Base-by-base conservation (phyloP, 75 land plant genomes). In the Larix kaempferi region DNA sequence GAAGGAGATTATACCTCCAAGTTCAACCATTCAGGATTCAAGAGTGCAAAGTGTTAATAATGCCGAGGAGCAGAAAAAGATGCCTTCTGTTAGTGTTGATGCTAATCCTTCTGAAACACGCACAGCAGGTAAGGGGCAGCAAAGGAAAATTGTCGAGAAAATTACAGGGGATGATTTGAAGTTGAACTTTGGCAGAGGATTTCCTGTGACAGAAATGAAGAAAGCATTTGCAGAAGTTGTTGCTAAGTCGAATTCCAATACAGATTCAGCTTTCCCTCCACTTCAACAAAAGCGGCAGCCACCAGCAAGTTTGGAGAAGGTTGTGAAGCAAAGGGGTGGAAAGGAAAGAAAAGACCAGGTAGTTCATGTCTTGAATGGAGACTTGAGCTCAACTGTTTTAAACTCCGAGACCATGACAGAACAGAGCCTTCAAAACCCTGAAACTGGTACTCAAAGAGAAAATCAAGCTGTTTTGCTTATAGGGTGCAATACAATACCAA, bases 181-280 rank as follows among this genome's bases (percentile, higher is more conserved):
- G 27, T 80, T 84, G 67, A 83, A 63, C 52, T 82, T 77, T 84
- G 86, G 87, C 64, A 84, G 71, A 77, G 89, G 84, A 29, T 76
- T 89, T 60, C 86, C 91, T 10, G 78, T 80, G 62, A 77, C 82
- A 66, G 78, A 85, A 58, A 83, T 83, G 87, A 88, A 78, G 77
- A 90, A 88, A 78, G 89, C 93, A 19, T 94, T 94, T 83, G 74
- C 93, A 59, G 93, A 89, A 65, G 93, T 88, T 59, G 91, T 89
- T 76, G 90, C 91, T 44, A 95, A 91, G 54, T 82, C 84, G 52
- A 84, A 76, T 61, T 82, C 82, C 62, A 77, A 79, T 71, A 59
- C 67, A 35, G 94, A 92, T 75, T 86, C 89, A 21, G 89, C 84
- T 74, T 92, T 92, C 71, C 93, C 98, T 80, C 91, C 93, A 26